Evolutionary conservation across 306 rosid genomes (phyloP).

Genomic region (Myrica gale): DNA sequence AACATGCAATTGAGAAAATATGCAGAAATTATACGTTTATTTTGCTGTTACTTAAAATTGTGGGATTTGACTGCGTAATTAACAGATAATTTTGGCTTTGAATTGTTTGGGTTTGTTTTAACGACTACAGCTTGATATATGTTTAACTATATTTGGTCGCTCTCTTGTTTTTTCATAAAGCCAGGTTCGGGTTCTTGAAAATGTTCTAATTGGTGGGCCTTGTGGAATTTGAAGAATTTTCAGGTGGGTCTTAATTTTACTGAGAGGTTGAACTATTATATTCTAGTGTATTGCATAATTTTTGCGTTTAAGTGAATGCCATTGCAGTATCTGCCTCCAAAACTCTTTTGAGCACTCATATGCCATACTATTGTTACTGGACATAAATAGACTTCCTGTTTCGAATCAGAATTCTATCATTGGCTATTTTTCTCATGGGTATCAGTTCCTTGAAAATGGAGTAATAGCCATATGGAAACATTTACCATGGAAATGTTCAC

Average conservation of each 20-base stretch:
- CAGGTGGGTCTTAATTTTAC: constrained; percentile 14
- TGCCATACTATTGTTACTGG: constrained; percentile 5
- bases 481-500: too few species aligned
- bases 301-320: constrained; percentile 7
- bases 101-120: background rate
- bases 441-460: background rate
- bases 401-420: background rate
- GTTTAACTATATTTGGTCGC: background rate
- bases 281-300: background rate
- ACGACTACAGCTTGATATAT: background rate
- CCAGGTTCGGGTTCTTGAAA: constrained; percentile 11
- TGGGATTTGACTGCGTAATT: constrained; percentile 19
- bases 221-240: constrained; percentile 27
- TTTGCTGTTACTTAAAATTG: constrained; percentile 9
- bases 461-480: constrained; percentile 5
- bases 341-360: background rate
- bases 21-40: background rate
- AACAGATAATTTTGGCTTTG: constrained; percentile 2
- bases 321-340: background rate
- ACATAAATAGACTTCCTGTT: constrained; percentile 1
- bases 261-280: background rate
- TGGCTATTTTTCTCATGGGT: constrained; percentile 1
- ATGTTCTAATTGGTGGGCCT: constrained; percentile 17
- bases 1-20: constrained; percentile 14
- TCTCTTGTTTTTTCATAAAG: background rate